Base-by-base conservation (phyloP, 2,329 filamentous ascomycete genomes). In the Diaporthe amygdali region DNA sequence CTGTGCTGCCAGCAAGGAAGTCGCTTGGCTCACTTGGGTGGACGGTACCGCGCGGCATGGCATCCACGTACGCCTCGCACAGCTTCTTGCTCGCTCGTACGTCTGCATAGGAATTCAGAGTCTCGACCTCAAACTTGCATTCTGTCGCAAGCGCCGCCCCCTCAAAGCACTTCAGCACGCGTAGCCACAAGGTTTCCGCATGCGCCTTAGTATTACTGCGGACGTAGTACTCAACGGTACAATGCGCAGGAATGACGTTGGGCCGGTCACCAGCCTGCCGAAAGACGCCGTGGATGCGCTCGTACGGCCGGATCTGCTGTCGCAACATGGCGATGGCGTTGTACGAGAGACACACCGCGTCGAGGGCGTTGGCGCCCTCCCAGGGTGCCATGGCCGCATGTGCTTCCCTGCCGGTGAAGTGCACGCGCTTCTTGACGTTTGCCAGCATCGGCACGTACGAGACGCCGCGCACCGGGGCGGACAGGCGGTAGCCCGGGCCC, bases 271-370 rank as follows among this genome's bases (percentile, higher is more conserved):
- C 79, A 3, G 81, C 81, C 5, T 79, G 72, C 9, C 84, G 76
- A 66, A 89, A 83, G 2, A 87, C 81, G 55, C 84, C 84, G 73
- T 88, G 85, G n/a, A 89, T 81, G 17, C 86, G 83, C 70, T 87
- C 82, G 12, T 83, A 79, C 0, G 86, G 85, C 7, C 78, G 78
- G 10, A 86, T 81, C 75, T 89, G 87, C 78, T 89, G 86, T 4
- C 86, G 82, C 34, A 88, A 76, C 70, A 86, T 80, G 17, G 83
- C 80, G 52, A 88, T 78, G 72, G 81, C 67, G 78, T 79, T 82
- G 75, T 83, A 82, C 0, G 78, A 77, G 8, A 81, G 73, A 1
- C 86, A 82, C 12, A 86, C 75, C 9, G 85, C 86, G 72, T 88
- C 86, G 2, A 87, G 80, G 0, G 86, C 86, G 73, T 88, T 88